These are phyloP conservation scores for Phlebopus sp. DNA, from an alignment of 1,284 basidiomycete species.

Conservation along the genomic window DNA sequence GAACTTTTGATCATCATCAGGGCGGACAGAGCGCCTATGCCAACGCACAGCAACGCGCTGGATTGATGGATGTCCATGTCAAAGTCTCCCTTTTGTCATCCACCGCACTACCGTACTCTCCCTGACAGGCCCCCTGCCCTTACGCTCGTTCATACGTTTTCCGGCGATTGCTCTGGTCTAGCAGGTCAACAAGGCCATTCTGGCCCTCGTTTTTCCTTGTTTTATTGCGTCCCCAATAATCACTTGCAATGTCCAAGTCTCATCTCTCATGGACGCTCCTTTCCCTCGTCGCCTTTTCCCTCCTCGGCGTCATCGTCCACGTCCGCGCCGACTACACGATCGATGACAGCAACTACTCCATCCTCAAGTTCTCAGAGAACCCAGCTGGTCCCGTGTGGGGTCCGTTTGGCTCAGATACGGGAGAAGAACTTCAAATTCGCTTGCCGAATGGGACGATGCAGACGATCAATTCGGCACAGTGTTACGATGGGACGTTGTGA, in stretches of 20 bases:
- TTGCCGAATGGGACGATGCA: conserved; percentile 27
- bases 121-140: neutral
- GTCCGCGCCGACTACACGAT: conserved; percentile 24
- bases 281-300: neutral
- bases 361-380: conserved; percentile 26
- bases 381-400: conserved; percentile 26
- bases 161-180: too few relatives aligned
- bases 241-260: too few relatives aligned
- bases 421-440: conserved; percentile 17
- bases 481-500: conserved; percentile 26
- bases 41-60: too few relatives aligned
- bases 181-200: too few relatives aligned
- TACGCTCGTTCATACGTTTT: neutral
- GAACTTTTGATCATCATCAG: too few relatives aligned
- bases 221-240: too few relatives aligned
- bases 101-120: neutral
- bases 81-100: too few relatives aligned
- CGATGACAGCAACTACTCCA: conserved; percentile 24
- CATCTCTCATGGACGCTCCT: neutral
- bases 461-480: conserved; percentile 19
- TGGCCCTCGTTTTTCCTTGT: too few relatives aligned
- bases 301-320: conserved; percentile 1
- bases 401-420: conserved; percentile 23
- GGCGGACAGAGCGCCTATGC: too few relatives aligned
- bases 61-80: too few relatives aligned